These are phyloP conservation scores for Penicillium sp. DNA, from an alignment of 2,329 filamentous ascomycete species.

Conservation along the genomic window DNA sequence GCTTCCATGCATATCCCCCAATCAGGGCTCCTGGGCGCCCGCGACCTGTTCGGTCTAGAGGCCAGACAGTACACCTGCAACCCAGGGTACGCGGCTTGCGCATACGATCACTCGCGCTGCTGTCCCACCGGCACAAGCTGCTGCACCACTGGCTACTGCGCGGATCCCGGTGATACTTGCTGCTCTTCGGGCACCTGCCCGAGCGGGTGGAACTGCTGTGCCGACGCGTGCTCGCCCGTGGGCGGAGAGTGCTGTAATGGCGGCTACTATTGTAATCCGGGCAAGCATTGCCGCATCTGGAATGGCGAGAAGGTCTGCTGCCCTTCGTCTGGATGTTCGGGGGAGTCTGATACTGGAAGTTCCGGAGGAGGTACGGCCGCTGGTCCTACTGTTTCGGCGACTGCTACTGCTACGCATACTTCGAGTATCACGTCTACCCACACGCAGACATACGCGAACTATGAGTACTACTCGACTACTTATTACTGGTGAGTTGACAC, in stretches of 20 bases:
- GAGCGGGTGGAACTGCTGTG: constrained; percentile 22
- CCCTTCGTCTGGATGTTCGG: constrained; percentile 13
- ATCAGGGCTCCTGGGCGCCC: constrained; percentile 1
- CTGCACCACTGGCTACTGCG: constrained; percentile 22
- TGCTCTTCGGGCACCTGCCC: constrained; percentile 19
- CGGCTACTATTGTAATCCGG: constrained; percentile 19
- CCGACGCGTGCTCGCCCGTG: constrained; percentile 12
- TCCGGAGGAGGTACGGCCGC: constrained; percentile 5
- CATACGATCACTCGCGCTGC: constrained; percentile 14
- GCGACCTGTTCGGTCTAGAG: constrained; percentile 29
- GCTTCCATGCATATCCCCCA: constrained; percentile 6
- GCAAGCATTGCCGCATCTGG: constrained; percentile 17
- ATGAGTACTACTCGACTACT: constrained; percentile 23
- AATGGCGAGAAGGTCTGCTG: constrained; percentile 19
- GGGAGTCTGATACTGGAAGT: constrained; percentile 7
- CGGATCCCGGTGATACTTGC: constrained; percentile 14
- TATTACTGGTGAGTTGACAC: constrained; percentile 19
- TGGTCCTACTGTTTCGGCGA: constrained; percentile 7
- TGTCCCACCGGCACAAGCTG: constrained; percentile 14
- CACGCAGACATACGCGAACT: constrained; percentile 3
- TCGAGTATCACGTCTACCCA: not conserved
- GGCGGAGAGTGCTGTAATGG: constrained; percentile 21
- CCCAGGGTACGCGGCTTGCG: constrained; percentile 17
- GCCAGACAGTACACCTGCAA: constrained; percentile 8
- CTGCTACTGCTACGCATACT: not conserved